Conservation (phyloP, 2,329 filamentous ascomycete genomes). For the Dryadomyces sulphureus region DNA sequence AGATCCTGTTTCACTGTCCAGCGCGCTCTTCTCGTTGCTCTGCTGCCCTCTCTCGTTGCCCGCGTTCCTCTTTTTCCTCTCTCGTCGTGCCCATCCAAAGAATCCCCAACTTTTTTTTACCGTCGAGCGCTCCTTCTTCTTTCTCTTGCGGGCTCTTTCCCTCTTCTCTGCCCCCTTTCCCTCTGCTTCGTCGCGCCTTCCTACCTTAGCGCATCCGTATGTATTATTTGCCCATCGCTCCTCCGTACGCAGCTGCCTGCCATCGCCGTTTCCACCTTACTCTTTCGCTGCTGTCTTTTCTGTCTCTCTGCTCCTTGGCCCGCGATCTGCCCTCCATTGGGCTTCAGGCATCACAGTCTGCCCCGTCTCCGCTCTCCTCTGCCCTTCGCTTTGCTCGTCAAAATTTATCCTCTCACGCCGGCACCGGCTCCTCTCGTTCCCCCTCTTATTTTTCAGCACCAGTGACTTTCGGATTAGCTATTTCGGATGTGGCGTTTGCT, state of each 20-base stretch:
- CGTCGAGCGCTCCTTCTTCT: background rate
- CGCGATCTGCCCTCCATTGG: background rate
- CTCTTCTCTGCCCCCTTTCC: background rate
- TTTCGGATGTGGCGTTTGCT: constrained; percentile 1
- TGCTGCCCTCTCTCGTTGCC: no score
- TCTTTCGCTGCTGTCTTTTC: background rate
- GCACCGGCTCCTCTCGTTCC: background rate
- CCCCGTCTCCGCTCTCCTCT: background rate
- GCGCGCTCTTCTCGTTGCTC: no score
- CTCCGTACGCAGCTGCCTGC: background rate
- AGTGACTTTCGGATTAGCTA: background rate
- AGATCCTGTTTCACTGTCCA: background rate
- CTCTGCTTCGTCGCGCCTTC: background rate
- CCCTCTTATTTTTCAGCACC: background rate
- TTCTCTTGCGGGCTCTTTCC: background rate
- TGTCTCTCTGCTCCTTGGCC: background rate
- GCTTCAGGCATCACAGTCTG: background rate
- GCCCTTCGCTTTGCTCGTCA: background rate
- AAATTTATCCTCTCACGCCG: background rate
- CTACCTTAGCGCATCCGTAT: no score
- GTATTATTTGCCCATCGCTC: no score
- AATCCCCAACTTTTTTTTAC: no score
- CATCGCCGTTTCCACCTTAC: background rate
- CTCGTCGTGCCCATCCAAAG: background rate
- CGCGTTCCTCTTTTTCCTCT: background rate